Evolutionary conservation across 305 asterid species (phyloP), one percentile per base, ranked within the genome.

Genomic region (Stenogyne calaminthoides): DNA sequence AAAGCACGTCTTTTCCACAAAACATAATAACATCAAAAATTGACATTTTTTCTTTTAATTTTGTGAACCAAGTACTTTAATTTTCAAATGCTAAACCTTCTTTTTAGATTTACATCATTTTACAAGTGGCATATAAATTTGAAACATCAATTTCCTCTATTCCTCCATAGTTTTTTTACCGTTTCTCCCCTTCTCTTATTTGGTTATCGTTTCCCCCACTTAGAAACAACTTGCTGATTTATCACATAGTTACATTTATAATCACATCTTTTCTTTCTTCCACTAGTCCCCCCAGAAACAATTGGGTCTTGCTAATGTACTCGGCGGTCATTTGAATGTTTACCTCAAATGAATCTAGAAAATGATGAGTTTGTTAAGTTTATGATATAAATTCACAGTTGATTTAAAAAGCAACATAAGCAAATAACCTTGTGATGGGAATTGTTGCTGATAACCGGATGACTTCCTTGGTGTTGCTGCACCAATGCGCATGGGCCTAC

Each of bases 391-490:
- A 36, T 39, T 18, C 20, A 59, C 10, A 37, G 36, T 19, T 51
- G 9, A 51, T 59, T 25, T 8, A 29, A 64, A 61, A 25, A 47
- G 55, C 86, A 61, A 47, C 69, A 86, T 81, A 78, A 84, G 74
- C 42, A 56, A 46, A 39, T 6, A 63, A 90, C 97, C 97, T 74
- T 67, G 96, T 32, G 94, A 77, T 32, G 96, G 84, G 84, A 80
- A 86, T 55, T 89, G 96, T 44, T 88, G 97, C 77, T 90, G 97
- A 80, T 87, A 84, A 63, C 93, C 91, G 70, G 97, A 81, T 25
- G 96, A 88, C 77, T 91, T 94, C 85, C 97, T 85, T 7, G 99
- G 99, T 74, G 99, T 92, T 59, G 99, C 97, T 25, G 91, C 92
- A 78, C 96, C 97, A 74, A 91, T 86, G 59, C 97, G 95, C 99